Base-by-base conservation (phyloP, 192 early-diverging fungal species). In the Backusella australiensis region DNA sequence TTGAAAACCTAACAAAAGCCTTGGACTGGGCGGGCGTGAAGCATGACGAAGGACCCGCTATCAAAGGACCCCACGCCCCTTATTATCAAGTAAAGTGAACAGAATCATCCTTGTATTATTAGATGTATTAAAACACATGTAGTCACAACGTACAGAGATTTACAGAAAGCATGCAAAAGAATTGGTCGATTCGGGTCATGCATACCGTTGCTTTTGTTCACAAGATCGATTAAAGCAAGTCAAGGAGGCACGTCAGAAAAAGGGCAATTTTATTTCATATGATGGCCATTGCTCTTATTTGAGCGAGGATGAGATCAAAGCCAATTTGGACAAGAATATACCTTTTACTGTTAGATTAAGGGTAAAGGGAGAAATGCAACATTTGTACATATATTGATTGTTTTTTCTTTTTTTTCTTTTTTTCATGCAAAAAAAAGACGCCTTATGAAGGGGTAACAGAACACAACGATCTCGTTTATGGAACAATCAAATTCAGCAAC, bases 201-300 rank as follows among this genome's bases (percentile, higher is more conserved):
- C 94, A 1, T 98, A 98, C 78, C 86, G 93, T 34, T 98, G 97
- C 79, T 98, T 96, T 75, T 98, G 97, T 83, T 84, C 87, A 11
- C 73, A 89, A 7, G 88, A 93, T 44, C 89, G 93, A 6, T 83
- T 96, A 29, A 84, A 88, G 8, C 67, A 85, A 12, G 81, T 93
- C 9, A 86, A 93, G 2, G 78, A 83, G 35, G 75, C 82, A 53
- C 82, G 88, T 4, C 86, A 86, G 12, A 83, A 89, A n/a, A 77
- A 85, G 4, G 92, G 91, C 1, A 78, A 80, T 23, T 75, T 84
- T 11, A 85, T 89, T 7, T 87, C 88, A 26, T 98, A 98, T 75
- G 97, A 98, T 78, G 80, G 91, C 15, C 90, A 90, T 70, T 98
- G 97, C 75, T 81, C 86, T 7, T 86, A 90, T 76, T 78, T 96